Evolutionary conservation across 2,329 filamentous ascomycete genomes (phyloP).

Genomic region (Aspergillus sp.): DNA sequence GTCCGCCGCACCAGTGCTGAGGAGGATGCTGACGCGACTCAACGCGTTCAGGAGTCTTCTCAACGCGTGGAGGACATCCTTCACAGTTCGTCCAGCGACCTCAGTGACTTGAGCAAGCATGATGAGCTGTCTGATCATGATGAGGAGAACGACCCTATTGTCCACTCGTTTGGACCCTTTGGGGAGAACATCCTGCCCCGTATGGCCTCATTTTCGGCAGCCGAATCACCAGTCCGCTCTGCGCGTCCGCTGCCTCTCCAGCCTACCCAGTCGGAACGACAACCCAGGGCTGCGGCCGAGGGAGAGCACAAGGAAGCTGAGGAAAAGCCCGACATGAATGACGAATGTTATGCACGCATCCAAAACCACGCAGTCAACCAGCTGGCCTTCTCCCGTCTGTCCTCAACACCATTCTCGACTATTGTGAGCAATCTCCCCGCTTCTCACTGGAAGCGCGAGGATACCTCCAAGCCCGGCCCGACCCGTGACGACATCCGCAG

Average conservation of each 20-base stretch:
- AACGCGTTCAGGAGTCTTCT: constrained; percentile 28
- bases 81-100: constrained; percentile 27
- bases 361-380: constrained; percentile 90
- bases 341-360: constrained; percentile 30
- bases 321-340: constrained; percentile 13
- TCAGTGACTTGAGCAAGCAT: constrained; percentile 31
- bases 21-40: constrained; percentile 18
- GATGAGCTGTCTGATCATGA: constrained; percentile 72
- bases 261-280: constrained; percentile 24
- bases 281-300: constrained; percentile 8
- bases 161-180: constrained; percentile 88
- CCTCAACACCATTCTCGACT: constrained; percentile 81
- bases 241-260: constrained; percentile 30
- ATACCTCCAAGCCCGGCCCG: constrained; percentile 40
- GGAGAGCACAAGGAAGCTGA: constrained; percentile 14
- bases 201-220: constrained; percentile 68
- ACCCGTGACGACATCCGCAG: constrained; percentile 58
- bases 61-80: constrained; percentile 23
- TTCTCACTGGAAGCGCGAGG: constrained; percentile 49
- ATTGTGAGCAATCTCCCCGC: constrained; percentile 80
- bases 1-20: constrained; percentile 37
- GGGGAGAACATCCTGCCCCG: constrained; percentile 78
- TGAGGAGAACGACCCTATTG: constrained; percentile 89
- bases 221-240: constrained; percentile 53
- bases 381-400: constrained; percentile 85